Evolutionary conservation across 139 green algal genomes (phyloP).

Genomic region (Chlamydomonas incerta): DNA sequence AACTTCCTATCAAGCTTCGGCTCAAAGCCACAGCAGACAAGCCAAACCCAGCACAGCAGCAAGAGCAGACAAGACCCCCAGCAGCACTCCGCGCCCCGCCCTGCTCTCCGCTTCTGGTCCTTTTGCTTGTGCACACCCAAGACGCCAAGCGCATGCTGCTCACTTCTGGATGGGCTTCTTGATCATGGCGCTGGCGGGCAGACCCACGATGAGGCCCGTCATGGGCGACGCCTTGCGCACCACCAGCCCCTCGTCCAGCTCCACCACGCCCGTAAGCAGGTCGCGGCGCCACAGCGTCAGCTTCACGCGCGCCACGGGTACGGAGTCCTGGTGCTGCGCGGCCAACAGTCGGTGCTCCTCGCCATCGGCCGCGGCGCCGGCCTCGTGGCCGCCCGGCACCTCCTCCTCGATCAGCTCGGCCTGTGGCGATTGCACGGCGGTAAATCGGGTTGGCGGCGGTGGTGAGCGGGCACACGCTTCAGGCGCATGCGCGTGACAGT

Average conservation of each 20-base stretch:
- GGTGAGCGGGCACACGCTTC: no score
- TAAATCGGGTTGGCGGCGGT: no score
- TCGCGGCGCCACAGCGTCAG: constrained; percentile 46
- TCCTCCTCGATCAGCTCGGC: background rate
- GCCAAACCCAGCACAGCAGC: no score
- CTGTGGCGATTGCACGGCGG: background rate
- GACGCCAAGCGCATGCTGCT: background rate
- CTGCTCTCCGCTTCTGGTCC: no score
- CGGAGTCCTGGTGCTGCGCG: background rate
- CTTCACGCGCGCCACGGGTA: background rate
- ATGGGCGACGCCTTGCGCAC: constrained; percentile 1
- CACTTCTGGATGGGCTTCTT: constrained; percentile 37
- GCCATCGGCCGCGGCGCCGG: no score
- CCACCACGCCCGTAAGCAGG: constrained; percentile 35
- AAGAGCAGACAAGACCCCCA: no score
- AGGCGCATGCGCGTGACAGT: no score
- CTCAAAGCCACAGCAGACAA: no score
- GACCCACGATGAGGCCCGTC: constrained; percentile 31
- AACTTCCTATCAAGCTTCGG: background rate
- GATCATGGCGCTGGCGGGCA: background rate
- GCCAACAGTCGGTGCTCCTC: no score
- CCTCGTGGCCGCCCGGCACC: no score
- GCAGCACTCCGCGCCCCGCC: no score
- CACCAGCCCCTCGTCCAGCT: constrained; percentile 42
- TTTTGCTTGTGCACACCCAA: no score